Base-by-base conservation (phyloP, 139 green algal genomes). In the Yamagishiella unicocca region DNA sequence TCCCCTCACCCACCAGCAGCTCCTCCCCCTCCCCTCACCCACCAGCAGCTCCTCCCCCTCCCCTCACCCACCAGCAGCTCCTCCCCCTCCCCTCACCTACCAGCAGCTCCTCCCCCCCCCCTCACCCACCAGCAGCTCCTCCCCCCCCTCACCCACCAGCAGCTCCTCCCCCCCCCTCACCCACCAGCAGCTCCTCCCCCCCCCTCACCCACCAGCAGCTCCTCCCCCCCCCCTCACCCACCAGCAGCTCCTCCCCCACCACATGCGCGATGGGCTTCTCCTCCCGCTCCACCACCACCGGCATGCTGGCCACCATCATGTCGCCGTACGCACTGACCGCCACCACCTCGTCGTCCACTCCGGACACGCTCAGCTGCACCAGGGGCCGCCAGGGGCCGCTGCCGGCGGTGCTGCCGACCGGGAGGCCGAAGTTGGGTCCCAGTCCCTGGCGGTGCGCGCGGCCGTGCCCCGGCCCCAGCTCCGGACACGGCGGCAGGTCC, bases 201-300 rank as follows among this genome's bases (percentile, higher is more conserved):
- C 17, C 61, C 33, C 14, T n/a, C n/a, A n/a, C n/a, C n/a, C n/a
- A n/a, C n/a, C n/a, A n/a, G n/a, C n/a, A n/a, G n/a, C n/a, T n/a
- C n/a, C n/a, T n/a, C n/a, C n/a, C n/a, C n/a, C n/a, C n/a, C n/a
- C n/a, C n/a, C n/a, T n/a, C n/a, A n/a, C 73, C 54, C 61, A 89
- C 55, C 79, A 90, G 70, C 79, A 86, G 42, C 43, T 86, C 80
- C 27, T 25, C 64, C 22, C 79, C 87, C 42, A 90, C 68, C 79
- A 90, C 29, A 66, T 33, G 22, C 42, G 70, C 68, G 35, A 90
- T 83, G 25, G 83, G 62, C 71, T 84, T 83, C 87, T 90, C 78
- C 78, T 87, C 87, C 14, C 80, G 62, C 71, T 90, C 87, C 68
- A 58, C 37, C 70, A 87, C 80, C 53, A 82, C 53, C 27, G n/a